phyloP scores from a whole-genome alignment of 176 grass and related monocot species.

The Eragrostis nindensis region DNA sequence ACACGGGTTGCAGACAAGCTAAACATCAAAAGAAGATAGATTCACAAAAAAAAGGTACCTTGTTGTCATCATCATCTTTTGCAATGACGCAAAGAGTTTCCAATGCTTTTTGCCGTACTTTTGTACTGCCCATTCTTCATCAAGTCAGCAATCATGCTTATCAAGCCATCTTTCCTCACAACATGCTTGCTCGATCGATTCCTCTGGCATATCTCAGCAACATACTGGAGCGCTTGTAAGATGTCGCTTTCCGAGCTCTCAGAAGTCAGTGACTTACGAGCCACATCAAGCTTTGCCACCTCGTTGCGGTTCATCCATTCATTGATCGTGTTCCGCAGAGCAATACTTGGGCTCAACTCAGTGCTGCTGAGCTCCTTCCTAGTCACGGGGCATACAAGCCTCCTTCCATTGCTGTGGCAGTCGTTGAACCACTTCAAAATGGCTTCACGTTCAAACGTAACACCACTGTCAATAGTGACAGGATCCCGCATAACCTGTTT shows the following conservation, averaged over 20 bases:
- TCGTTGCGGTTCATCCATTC: conserved; percentile 94
- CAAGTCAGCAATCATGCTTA: conserved; percentile 71
- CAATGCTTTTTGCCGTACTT: conserved; percentile 67
- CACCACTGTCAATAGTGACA: conserved; percentile 80
- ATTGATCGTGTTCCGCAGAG: conserved; percentile 82
- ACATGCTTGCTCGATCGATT: conserved; percentile 60
- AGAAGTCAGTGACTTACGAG: conserved; percentile 56
- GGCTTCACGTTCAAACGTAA: conserved; percentile 80
- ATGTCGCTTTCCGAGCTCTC: conserved; percentile 71
- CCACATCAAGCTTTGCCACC: conserved; percentile 70
- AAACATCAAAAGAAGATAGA: conserved; percentile 3
- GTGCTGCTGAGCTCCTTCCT: conserved; percentile 66
- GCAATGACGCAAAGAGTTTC: conserved; percentile 69
- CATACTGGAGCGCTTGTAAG: conserved; percentile 72
- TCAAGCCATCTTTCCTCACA: conserved; percentile 65
- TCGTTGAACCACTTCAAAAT: conserved; percentile 83
- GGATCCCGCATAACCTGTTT: conserved; percentile 91
- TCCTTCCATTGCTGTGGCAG: conserved; percentile 55
- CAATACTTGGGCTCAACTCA: conserved; percentile 87
- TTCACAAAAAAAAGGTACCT: conserved; percentile 53
- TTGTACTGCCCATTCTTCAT: conserved; percentile 76
- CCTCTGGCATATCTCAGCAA: conserved; percentile 68
- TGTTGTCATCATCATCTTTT: conserved; percentile 85
- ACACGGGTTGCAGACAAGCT: conserved; percentile 12
- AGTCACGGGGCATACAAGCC: conserved; percentile 77